Evolutionary conservation across 2,329 filamentous ascomycete species (phyloP), one percentile per base, ranked within the genome.

Genomic region (Trichoderma sp.): DNA sequence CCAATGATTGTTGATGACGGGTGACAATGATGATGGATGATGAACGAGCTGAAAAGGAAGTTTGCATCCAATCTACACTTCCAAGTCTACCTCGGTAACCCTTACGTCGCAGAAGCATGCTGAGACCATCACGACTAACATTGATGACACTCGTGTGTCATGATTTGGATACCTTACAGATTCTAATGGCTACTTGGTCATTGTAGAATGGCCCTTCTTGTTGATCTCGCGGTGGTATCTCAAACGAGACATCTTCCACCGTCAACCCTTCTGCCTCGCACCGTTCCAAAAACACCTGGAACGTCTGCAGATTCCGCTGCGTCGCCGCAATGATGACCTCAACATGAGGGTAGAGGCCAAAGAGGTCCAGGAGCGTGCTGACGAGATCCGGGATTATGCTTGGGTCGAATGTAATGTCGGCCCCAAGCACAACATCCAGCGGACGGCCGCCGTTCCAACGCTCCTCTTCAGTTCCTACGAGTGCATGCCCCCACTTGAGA

Each of bases 401-500:
- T 67, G 80, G 81, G 72, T 94, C 90, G 75, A 93, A 94, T 0
- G 89, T 93, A 75, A 94, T 85, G 74, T 94, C 91, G 41, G 91
- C 90, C 4, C 90, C 91, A 30, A 94, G 76, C 2, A 93, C 83
- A 5, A 91, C 76, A 73, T 93, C 88, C 51, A 86, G 74, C 2
- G 73, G 70, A 5, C 72, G 71, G 19, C 79, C 80, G 21, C 77
- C 78, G 68, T 82, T 81, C 83, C 83, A 84, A 52, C 75, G 74
- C 60, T 80, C 72, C 61, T 87, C 82, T 74, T 88, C 88, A 0
- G 82, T 84, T 4, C 83, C 85, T 55, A 85, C 75, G 4, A 88
- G 74, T 0, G 83, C 82, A 67, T 84, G 79, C 0, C 89, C 89
- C 89, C 89, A 92, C 73, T 82, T 82, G 39, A 91, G 73, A 3